Evolutionary conservation across 1,284 basidiomycete species (phyloP).

Genomic region (Sporisorium graminicola): DNA sequence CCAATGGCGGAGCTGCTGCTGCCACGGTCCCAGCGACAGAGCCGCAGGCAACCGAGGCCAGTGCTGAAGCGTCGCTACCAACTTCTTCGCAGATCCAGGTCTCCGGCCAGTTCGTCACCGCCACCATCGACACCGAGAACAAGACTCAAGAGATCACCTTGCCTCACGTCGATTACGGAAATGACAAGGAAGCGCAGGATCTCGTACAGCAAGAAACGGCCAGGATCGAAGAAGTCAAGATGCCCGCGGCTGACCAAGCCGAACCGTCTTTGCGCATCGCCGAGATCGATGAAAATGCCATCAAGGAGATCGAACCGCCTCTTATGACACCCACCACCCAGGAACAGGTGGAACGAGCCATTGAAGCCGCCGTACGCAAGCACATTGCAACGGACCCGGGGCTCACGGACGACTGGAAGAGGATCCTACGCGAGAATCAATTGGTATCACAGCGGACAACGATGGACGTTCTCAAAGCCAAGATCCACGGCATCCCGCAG

Average conservation of each 20-base stretch:
- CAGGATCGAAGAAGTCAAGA: conserved; percentile 42
- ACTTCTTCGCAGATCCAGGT: conserved; percentile 27
- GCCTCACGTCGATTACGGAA: conserved; percentile 32
- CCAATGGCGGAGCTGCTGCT: background rate
- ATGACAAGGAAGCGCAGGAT: conserved; percentile 33
- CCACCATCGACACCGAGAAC: conserved; percentile 32
- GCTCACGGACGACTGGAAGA: conserved; percentile 23
- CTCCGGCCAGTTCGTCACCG: conserved; percentile 33
- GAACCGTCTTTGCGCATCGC: conserved; percentile 34
- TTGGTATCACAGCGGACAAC: conserved; percentile 42
- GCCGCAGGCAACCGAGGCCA: conserved; percentile 2
- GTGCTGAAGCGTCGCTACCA: background rate
- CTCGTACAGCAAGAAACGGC: conserved; percentile 31
- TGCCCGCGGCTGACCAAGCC: conserved; percentile 16
- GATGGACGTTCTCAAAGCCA: conserved; percentile 43
- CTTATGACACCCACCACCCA: conserved; percentile 48
- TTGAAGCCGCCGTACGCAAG: conserved; percentile 13
- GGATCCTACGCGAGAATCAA: conserved; percentile 46
- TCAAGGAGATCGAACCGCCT: conserved; percentile 30
- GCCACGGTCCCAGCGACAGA: background rate
- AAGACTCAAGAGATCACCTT: conserved; percentile 32
- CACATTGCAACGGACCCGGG: conserved; percentile 13
- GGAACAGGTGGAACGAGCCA: conserved; percentile 42
- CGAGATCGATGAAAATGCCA: conserved; percentile 29
- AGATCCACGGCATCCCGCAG: conserved; percentile 51